These are phyloP conservation scores for Boletus huronensis DNA, from an alignment of 768 basidiomycete genomes.

Conservation along the genomic window DNA sequence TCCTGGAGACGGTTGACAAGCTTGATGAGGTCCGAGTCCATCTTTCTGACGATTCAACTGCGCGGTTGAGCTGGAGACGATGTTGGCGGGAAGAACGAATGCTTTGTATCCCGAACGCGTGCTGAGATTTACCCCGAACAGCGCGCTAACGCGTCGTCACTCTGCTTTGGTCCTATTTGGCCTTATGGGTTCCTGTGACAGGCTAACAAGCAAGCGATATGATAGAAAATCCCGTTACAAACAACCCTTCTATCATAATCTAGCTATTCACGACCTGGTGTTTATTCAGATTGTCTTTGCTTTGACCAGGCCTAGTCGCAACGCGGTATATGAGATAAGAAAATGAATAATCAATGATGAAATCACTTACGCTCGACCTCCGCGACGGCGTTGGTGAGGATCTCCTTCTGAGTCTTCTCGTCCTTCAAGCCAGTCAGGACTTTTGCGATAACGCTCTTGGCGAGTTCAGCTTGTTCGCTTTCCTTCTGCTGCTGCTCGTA, in stretches of 20 bases:
- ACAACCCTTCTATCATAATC: slow-evolving; percentile 26
- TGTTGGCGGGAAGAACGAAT: slow-evolving; percentile 2
- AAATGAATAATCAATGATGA: neutral
- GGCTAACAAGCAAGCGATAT: neutral
- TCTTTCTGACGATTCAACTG: slow-evolving; percentile 31
- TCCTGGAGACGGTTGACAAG: slow-evolving; percentile 95
- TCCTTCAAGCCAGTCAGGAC: slow-evolving; percentile 81
- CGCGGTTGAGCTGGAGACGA: neutral
- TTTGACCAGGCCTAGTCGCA: slow-evolving; percentile 76
- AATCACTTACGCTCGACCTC: slow-evolving; percentile 90
- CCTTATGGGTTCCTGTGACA: neutral
- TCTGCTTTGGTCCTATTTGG: slow-evolving; percentile 29
- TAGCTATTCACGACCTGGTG: slow-evolving; percentile 16
- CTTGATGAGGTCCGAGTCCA: slow-evolving; percentile 94
- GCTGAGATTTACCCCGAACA: neutral
- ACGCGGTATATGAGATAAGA: slow-evolving; percentile 1
- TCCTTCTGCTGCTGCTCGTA: slow-evolving; percentile 97
- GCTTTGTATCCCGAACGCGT: slow-evolving; percentile 18
- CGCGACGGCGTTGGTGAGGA: slow-evolving; percentile 71
- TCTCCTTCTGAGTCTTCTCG: slow-evolving; percentile 85
- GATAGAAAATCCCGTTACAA: slow-evolving; percentile 8
- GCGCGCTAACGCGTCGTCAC: slow-evolving; percentile 31
- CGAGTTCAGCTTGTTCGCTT: slow-evolving; percentile 90
- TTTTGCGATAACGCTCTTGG: slow-evolving; percentile 83
- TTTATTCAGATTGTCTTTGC: slow-evolving; percentile 77